phyloP scores from a whole-genome alignment of 352 stramenopile species.

The Pythium periplocum region DNA sequence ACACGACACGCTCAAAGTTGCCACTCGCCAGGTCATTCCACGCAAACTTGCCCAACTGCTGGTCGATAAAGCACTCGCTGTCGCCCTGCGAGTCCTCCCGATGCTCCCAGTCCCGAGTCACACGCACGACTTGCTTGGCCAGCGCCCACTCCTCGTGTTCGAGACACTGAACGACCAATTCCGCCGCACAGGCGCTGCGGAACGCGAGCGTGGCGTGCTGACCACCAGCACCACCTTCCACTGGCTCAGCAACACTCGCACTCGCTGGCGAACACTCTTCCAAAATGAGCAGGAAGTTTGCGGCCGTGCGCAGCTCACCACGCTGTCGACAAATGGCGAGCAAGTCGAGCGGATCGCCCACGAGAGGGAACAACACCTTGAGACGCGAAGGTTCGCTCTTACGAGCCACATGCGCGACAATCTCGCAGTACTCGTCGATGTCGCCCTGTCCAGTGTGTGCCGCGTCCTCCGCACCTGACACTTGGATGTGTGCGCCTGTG shows the following conservation, averaged over 20 bases:
- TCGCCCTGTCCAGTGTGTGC: constrained; percentile 18
- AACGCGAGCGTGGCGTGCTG: constrained; percentile 17
- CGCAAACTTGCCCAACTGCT: constrained; percentile 45
- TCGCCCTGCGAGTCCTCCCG: constrained; percentile 10
- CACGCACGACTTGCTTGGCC: constrained; percentile 71
- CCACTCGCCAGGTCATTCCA: constrained; percentile 53
- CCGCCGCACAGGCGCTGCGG: constrained; percentile 51
- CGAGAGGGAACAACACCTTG: constrained; percentile 57
- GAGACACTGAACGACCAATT: constrained; percentile 62
- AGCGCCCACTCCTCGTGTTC: constrained; percentile 74
- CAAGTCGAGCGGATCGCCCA: constrained; percentile 63
- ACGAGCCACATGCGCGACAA: constrained; percentile 74
- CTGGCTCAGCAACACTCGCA: constrained; percentile 10
- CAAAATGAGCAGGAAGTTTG: constrained; percentile 80
- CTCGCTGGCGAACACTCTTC: constrained; percentile 53
- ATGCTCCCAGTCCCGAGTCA: constrained; percentile 75
- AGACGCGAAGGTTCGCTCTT: constrained; percentile 81
- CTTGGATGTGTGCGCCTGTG: not conserved
- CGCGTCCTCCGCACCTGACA: not conserved
- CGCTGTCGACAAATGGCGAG: constrained; percentile 55
- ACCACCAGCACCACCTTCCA: not conserved
- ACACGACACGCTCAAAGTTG: constrained; percentile 63
- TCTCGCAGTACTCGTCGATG: constrained; percentile 80
- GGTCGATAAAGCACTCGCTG: constrained; percentile 39
- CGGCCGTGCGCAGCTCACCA: constrained; percentile 67